A percentile compares a stretch with the other conserved stretches of the same genome.
phyloP scores from a whole-genome alignment of 768 basidiomycete genomes.

The Aureoboletus auriporus region DNA sequence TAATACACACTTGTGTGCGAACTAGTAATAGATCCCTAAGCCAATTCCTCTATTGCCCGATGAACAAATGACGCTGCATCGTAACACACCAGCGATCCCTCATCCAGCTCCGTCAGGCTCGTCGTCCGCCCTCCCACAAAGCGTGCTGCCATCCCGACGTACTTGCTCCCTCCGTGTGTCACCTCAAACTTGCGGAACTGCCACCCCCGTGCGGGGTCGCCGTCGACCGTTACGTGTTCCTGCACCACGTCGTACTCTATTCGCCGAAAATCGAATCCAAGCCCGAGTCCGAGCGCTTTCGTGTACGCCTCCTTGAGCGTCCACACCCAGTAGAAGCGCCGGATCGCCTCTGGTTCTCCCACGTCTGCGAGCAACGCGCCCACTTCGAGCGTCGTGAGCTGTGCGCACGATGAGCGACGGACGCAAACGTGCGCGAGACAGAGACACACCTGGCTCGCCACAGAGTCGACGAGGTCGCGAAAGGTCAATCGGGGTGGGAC shows the following conservation, averaged over 20 bases:
- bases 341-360: slow-evolving; percentile 48
- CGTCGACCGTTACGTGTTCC: slow-evolving; percentile 58
- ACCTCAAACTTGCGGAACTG: slow-evolving; percentile 61
- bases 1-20: not conserved
- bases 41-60: slow-evolving; percentile 41
- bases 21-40: slow-evolving; percentile 11
- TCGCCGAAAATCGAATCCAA: slow-evolving; percentile 77
- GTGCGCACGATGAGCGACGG: slow-evolving; percentile 7
- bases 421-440: not conserved
- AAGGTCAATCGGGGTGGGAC: slow-evolving; percentile 58
- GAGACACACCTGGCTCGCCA: slow-evolving; percentile 58
- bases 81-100: slow-evolving; percentile 41
- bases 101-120: slow-evolving; percentile 30
- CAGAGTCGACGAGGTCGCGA: slow-evolving; percentile 54
- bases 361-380: slow-evolving; percentile 32
- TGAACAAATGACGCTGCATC: slow-evolving; percentile 48
- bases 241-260: slow-evolving; percentile 63
- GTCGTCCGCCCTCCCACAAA: slow-evolving; percentile 43
- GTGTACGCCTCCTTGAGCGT: slow-evolving; percentile 91
- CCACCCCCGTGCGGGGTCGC: slow-evolving; percentile 56
- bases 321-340: slow-evolving; percentile 79
- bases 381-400: slow-evolving; percentile 42
- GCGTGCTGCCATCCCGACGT: slow-evolving; percentile 66
- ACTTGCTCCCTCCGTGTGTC: slow-evolving; percentile 44
- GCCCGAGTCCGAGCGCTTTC: slow-evolving; percentile 79